Evolutionary conservation across 2,329 filamentous ascomycete species (phyloP).

Genomic region (Botrytis deweyae): DNA sequence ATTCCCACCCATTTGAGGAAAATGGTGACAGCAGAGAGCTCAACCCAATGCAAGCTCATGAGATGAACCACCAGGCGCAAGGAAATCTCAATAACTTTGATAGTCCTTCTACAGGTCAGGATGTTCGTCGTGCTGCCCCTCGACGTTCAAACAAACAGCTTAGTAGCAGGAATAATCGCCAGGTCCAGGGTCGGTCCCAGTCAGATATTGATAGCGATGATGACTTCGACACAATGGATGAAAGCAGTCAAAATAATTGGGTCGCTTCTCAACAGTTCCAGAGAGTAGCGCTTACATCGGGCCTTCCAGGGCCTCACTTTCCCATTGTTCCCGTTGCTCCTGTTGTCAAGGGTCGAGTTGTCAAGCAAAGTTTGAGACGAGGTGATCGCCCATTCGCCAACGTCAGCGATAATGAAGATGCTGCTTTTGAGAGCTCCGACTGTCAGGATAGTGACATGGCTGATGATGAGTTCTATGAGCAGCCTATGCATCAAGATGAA

Average conservation of each 20-base stretch:
- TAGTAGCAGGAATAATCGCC: neutral
- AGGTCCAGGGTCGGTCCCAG: neutral
- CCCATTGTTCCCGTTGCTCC: neutral
- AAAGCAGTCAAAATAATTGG: neutral
- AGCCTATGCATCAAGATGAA: neutral
- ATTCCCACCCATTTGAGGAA: neutral
- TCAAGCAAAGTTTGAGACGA: constrained; percentile 10
- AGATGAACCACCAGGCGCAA: neutral
- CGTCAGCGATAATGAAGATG: neutral
- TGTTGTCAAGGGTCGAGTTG: constrained; percentile 12
- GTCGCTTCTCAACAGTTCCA: neutral
- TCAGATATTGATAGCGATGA: neutral
- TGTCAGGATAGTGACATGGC: neutral
- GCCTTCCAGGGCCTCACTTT: neutral
- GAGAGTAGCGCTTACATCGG: neutral
- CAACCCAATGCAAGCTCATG: neutral
- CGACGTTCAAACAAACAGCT: neutral
- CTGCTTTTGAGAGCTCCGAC: neutral
- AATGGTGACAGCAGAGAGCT: neutral
- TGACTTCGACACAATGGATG: neutral
- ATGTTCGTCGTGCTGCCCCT: neutral
- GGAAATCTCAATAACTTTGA: neutral
- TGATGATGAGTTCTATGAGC: neutral
- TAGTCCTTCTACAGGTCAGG: neutral
- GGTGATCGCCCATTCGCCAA: neutral